phyloP scores from a whole-genome alignment of 371 early-diverging fungal species.

The Apophysomyces elegans region DNA sequence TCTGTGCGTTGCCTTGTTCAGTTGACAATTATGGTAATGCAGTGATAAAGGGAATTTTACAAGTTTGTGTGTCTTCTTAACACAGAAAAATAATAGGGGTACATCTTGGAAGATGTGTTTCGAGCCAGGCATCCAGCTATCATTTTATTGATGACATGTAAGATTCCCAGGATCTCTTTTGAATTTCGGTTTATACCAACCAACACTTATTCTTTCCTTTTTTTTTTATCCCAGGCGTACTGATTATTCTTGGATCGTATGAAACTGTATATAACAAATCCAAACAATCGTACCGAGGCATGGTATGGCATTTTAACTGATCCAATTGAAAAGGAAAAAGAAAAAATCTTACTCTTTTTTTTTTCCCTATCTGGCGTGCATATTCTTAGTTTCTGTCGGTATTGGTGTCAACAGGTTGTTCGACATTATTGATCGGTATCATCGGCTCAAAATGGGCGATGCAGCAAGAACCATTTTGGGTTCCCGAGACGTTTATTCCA shows the following conservation, averaged over 20 bases:
- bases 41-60: neutral
- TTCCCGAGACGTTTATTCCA: conserved; percentile 84
- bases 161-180: conserved; percentile 16
- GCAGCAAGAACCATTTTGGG: conserved; percentile 74
- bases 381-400: conserved; percentile 51
- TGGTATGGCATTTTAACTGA: conserved; percentile 38
- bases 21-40: conserved; percentile 63
- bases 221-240: conserved; percentile 30
- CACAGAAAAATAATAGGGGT: conserved; percentile 40
- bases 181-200: neutral
- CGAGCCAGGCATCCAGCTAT: conserved; percentile 57
- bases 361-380: conserved; percentile 5
- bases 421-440: conserved; percentile 58
- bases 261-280: conserved; percentile 67
- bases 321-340: no score
- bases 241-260: conserved; percentile 55
- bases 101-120: conserved; percentile 67
- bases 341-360: no score
- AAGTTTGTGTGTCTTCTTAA: neutral
- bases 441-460: conserved; percentile 75
- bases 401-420: conserved; percentile 49
- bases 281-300: conserved; percentile 54
- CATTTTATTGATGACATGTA: conserved; percentile 65
- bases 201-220: neutral
- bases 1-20: conserved; percentile 67